Evolutionary conservation across 768 basidiomycete species (phyloP).

Genomic region (Tephrocybe rancida): DNA sequence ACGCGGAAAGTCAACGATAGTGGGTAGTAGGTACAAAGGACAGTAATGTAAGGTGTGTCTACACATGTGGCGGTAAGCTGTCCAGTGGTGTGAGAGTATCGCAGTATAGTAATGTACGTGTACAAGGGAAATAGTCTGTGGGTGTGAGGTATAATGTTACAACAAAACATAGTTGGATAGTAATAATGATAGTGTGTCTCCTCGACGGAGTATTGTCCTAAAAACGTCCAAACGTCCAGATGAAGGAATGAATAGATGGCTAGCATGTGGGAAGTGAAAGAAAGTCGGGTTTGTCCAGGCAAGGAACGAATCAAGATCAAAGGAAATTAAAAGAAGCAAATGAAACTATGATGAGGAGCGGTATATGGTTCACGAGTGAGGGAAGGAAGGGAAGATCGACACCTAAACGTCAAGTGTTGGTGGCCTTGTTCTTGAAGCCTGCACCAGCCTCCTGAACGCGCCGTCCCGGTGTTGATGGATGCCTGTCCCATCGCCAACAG

Average conservation of each 20-base stretch:
- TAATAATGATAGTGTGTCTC: slow-evolving; percentile 21
- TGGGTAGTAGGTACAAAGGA: slow-evolving; percentile 15
- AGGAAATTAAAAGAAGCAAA: slow-evolving; percentile 15
- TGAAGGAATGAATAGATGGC: slow-evolving; percentile 21
- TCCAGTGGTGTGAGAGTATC: background rate
- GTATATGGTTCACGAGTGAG: background rate
- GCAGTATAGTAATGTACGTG: slow-evolving; percentile 10
- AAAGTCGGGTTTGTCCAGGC: slow-evolving; percentile 13
- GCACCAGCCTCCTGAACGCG: slow-evolving; percentile 31
- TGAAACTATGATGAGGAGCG: background rate
- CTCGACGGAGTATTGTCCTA: slow-evolving; percentile 4
- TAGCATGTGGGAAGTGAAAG: slow-evolving; percentile 20
- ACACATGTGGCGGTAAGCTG: slow-evolving; percentile 4
- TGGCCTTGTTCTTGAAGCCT: slow-evolving; percentile 27
- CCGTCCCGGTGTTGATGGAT: slow-evolving; percentile 23
- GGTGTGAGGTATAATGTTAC: slow-evolving; percentile 11
- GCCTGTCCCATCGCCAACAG: slow-evolving; percentile 19
- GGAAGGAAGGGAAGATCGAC: background rate
- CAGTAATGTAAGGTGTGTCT: slow-evolving; percentile 11
- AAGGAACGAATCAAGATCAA: slow-evolving; percentile 6
- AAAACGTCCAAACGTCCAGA: slow-evolving; percentile 2
- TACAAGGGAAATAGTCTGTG: slow-evolving; percentile 7
- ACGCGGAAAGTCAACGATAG: slow-evolving; percentile 14
- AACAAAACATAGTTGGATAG: slow-evolving; percentile 20
- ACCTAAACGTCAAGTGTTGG: slow-evolving; percentile 18